These are phyloP conservation scores for Termitomyces sp. DNA, from an alignment of 768 basidiomycete species.

Conservation along the genomic window DNA sequence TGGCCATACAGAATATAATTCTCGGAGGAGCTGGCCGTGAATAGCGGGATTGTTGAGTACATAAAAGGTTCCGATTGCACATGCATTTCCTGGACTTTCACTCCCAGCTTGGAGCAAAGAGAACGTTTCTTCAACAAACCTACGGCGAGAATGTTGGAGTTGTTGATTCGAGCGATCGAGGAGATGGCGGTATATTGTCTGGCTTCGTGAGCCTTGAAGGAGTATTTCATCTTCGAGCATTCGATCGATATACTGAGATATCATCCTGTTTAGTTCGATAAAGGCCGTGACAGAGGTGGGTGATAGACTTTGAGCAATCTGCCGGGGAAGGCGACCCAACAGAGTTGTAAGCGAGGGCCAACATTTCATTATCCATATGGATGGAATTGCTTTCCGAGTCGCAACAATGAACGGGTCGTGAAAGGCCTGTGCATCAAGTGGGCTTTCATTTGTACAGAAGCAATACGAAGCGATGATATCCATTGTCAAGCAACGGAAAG, in stretches of 20 bases:
- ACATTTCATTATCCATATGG: slow-evolving; percentile 25
- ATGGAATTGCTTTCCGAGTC: slow-evolving; percentile 22
- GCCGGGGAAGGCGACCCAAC: slow-evolving; percentile 8
- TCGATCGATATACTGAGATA: slow-evolving; percentile 11
- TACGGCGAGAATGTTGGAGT: slow-evolving; percentile 5
- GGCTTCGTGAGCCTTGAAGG: slow-evolving; percentile 7
- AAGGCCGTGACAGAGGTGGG: slow-evolving; percentile 9
- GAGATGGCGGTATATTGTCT: slow-evolving; percentile 18
- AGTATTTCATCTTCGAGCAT: slow-evolving; percentile 9
- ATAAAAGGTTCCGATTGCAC: slow-evolving; percentile 31
- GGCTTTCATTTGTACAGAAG: slow-evolving; percentile 27
- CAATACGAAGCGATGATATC: slow-evolving; percentile 39
- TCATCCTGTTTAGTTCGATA: slow-evolving; percentile 4
- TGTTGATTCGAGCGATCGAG: slow-evolving; percentile 9
- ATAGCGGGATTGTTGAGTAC: slow-evolving; percentile 25
- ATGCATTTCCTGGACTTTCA: slow-evolving; percentile 32
- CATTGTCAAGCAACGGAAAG: slow-evolving; percentile 34
- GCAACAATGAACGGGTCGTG: slow-evolving; percentile 25
- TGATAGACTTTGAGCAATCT: slow-evolving; percentile 5
- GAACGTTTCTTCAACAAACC: slow-evolving; percentile 27
- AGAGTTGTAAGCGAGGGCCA: slow-evolving; percentile 22
- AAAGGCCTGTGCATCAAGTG: slow-evolving; percentile 27
- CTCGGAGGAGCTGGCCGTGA: slow-evolving; percentile 21
- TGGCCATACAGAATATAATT: slow-evolving; percentile 31
- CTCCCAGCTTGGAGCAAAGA: slow-evolving; percentile 32